Evolutionary conservation across 495 filamentous ascomycete genomes (phyloP), one percentile per base, ranked within the genome.

Genomic region (Staphylotrichum longicolle): DNA sequence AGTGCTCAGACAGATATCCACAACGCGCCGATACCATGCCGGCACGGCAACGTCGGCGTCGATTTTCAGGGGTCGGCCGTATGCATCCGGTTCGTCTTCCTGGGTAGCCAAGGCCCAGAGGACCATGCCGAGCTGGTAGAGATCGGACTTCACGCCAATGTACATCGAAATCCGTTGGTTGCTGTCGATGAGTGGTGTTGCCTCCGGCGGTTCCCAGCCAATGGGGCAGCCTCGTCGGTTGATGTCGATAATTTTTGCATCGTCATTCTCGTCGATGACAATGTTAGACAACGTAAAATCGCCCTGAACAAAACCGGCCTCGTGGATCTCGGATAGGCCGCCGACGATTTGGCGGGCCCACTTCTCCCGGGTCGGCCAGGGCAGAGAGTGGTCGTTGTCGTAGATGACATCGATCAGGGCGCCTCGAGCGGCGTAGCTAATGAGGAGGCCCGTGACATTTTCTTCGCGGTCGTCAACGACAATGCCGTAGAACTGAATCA

Each of bases 201-300:
- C 89, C 74, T 98, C 94, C 1, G 95, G 95, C 4, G 95, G 93
- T 68, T 98, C 94, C 94, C 94, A 98, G 40, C 93, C 94, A 2
- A 98, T 91, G 0, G 94, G 94, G 65, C 94, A 98, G 12, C 94
- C 94, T 64, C 94, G 81, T 35, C 94, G 83, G 73, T 98, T 98
- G 81, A 98, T 98, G 75, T 98, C 94, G 72, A 98, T 98, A 63
- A 98, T 98, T 63, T 93, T 90, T 12, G 94, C 95, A 68, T 97
- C 83, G 72, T 92, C 85, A 41, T 89, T 70, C 3, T 80, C 80
- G 68, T 98, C 90, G 66, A 98, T 88, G 62, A 98, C 94, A 60
- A 98, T 96, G 68, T 98, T 98, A 4, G 93, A 96, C 9, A 98
- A 79, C 0, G 94, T 98, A 63, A 98, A 97, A 66, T 98, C 94